A percentile compares a stretch with the other conserved stretches of the same genome.
phyloP scores from a whole-genome alignment of 129 eudicot species.

The Scalesia atractyloides region DNA sequence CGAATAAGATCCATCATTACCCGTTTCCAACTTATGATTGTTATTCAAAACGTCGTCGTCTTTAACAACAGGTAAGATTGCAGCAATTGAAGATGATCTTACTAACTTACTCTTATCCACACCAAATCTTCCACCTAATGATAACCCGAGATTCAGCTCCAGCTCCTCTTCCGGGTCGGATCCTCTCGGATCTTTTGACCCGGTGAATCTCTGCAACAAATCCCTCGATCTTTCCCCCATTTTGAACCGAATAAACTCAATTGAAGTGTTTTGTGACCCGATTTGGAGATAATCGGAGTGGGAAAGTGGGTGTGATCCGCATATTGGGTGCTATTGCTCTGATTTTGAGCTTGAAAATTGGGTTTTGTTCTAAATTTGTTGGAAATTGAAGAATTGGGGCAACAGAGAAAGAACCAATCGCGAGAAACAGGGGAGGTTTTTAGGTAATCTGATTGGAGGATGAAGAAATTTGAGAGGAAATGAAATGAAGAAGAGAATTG shows the following conservation, averaged over 20 bases:
- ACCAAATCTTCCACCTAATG: slow-evolving; percentile 91
- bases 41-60: slow-evolving; percentile 42
- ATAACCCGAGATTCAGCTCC: slow-evolving; percentile 81
- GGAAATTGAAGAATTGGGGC: not conserved
- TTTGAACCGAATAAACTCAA: slow-evolving; percentile 25
- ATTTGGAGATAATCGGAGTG: slow-evolving; percentile 27
- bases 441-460: slow-evolving; percentile 10
- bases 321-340: slow-evolving; percentile 17
- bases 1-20: slow-evolving; percentile 14
- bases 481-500: slow-evolving; percentile 31
- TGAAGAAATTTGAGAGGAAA: not conserved
- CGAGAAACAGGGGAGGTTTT: not conserved
- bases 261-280: slow-evolving; percentile 35
- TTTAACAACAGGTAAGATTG: slow-evolving; percentile 52
- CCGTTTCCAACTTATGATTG: slow-evolving; percentile 1
- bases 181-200: slow-evolving; percentile 32
- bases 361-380: not conserved
- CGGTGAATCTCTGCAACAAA: slow-evolving; percentile 59
- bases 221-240: slow-evolving; percentile 64
- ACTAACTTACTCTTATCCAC: slow-evolving; percentile 62
- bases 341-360: not conserved
- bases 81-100: slow-evolving; percentile 73
- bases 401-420: not conserved
- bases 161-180: slow-evolving; percentile 49
- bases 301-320: slow-evolving; percentile 28